Conservation (phyloP, 768 basidiomycete genomes). For the Pulveroboletus sp. region DNA sequence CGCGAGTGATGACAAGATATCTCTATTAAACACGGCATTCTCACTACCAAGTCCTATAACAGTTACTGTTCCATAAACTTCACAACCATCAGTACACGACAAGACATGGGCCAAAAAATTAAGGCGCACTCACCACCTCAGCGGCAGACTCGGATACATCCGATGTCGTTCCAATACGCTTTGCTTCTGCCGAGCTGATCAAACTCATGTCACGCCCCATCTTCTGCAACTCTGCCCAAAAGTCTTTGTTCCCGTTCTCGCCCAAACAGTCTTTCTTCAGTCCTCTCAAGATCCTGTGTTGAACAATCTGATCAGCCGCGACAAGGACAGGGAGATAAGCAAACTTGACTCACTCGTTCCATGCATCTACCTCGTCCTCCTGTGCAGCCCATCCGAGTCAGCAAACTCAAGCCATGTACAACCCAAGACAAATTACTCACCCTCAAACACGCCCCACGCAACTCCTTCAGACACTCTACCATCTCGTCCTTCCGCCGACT, state of each 20-base stretch:
- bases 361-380: constrained; percentile 82
- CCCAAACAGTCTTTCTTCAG: constrained; percentile 55
- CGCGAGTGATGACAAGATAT: too few relatives aligned
- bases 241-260: constrained; percentile 58
- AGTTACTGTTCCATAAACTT: constrained; percentile 26
- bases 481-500: constrained; percentile 64
- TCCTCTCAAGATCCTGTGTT: constrained; percentile 55
- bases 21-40: background rate
- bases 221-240: constrained; percentile 61
- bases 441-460: constrained; percentile 66
- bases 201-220: constrained; percentile 55
- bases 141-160: constrained; percentile 53
- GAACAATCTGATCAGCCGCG: background rate
- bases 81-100: background rate
- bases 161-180: constrained; percentile 54
- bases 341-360: constrained; percentile 61
- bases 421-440: constrained; percentile 35
- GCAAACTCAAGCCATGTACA: background rate
- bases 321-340: background rate
- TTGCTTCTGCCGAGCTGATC: constrained; percentile 63
- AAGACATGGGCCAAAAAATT: background rate
- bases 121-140: constrained; percentile 46
- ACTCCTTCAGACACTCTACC: constrained; percentile 63
- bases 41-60: background rate
- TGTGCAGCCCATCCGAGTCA: constrained; percentile 24